Percentiles rank a stretch among this genome's conserved stretches.
Conservation (phyloP, 2,329 filamentous ascomycete genomes). For the Thielaviopsis populi region DNA sequence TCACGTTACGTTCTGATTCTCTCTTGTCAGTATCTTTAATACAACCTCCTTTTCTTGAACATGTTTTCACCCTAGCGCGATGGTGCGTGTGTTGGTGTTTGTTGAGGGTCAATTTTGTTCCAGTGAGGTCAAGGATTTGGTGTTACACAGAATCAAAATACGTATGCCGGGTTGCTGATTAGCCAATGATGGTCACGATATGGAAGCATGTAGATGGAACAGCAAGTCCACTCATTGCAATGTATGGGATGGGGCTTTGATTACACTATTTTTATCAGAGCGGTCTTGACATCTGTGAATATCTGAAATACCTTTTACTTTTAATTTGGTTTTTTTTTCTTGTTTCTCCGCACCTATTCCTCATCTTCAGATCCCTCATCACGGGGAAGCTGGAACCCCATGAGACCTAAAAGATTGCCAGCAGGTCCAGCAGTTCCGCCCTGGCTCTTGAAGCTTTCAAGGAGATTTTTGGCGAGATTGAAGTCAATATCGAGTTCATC, state of each 20-base stretch:
- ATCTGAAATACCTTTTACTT: too few species aligned
- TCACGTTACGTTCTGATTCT: not conserved
- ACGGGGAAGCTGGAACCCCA: conserved; percentile 68
- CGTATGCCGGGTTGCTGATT: not conserved
- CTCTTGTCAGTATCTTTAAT: not conserved
- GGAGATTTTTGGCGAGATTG: conserved; percentile 74
- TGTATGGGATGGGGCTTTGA: too few species aligned
- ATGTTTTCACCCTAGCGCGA: not conserved
- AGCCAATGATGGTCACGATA: not conserved
- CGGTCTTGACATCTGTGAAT: not conserved
- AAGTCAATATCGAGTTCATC: conserved; percentile 64
- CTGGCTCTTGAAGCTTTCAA: conserved; percentile 88
- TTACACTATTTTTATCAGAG: too few species aligned
- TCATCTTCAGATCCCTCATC: conserved; percentile 48
- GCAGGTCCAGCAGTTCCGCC: conserved; percentile 73
- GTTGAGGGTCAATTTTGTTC: not conserved
- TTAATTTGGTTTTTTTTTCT: not conserved
- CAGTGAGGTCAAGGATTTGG: not conserved
- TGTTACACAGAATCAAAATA: not conserved
- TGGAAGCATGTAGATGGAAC: not conserved
- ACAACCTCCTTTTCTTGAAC: not conserved
- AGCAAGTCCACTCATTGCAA: too few species aligned
- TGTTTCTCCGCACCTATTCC: conserved; percentile 2
- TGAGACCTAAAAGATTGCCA: conserved; percentile 71
- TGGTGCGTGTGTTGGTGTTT: not conserved